Conservation (phyloP, 2,329 filamentous ascomycete species). For the Fusarium pseudocircinatum region DNA sequence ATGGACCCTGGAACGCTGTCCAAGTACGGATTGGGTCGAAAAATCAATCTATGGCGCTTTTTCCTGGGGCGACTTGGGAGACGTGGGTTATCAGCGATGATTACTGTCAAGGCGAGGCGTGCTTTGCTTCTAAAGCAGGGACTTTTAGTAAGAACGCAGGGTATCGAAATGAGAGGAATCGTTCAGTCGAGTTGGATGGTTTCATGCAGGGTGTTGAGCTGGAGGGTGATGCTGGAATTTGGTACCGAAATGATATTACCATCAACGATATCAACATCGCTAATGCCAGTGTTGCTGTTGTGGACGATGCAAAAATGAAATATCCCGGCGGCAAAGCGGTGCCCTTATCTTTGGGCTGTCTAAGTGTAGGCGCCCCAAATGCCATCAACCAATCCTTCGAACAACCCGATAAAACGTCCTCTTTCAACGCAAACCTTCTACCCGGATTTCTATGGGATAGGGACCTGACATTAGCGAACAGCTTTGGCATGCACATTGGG, state of each 20-base stretch:
- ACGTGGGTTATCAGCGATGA: slow-evolving; percentile 4
- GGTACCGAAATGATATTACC: not conserved
- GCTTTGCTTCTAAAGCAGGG: slow-evolving; percentile 3
- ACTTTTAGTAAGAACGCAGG: not conserved
- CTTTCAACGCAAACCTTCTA: not conserved
- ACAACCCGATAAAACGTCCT: not conserved
- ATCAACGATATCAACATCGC: not conserved
- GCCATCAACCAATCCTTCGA: not conserved
- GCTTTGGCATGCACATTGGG: slow-evolving; percentile 9
- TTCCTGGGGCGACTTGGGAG: slow-evolving; percentile 3
- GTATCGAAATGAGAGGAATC: too few species aligned
- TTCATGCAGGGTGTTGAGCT: not conserved
- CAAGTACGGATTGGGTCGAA: not conserved
- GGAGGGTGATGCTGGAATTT: not conserved
- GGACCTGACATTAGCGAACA: not conserved
- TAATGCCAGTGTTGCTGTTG: too few species aligned
- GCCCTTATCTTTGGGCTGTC: not conserved
- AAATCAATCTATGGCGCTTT: not conserved
- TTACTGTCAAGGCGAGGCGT: not conserved
- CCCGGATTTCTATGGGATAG: slow-evolving; percentile 1
- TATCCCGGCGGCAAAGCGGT: not conserved
- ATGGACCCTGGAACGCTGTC: slow-evolving; percentile 4
- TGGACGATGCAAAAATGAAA: too few species aligned
- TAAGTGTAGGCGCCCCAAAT: not conserved
- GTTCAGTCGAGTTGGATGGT: not conserved